Evolutionary conservation across 2,329 filamentous ascomycete species (phyloP), one percentile per base, ranked within the genome.

Genomic region (Cordyceps militaris): DNA sequence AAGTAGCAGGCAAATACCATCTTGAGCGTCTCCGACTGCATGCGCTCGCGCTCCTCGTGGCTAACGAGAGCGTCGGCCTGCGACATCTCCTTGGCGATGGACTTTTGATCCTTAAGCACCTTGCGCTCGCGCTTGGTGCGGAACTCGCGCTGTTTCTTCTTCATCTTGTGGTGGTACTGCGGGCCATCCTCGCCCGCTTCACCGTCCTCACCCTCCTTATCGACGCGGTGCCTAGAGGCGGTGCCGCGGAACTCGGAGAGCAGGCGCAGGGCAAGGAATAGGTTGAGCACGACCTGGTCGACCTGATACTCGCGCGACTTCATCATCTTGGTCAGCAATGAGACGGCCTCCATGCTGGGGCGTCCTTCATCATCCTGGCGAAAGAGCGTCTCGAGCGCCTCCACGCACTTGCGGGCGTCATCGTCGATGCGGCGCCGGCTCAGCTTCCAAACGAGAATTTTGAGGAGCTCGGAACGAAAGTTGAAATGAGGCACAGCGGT

Each of bases 1-100:
- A 99, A 97, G 75, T 99, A 99, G 2, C 86, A 88, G 16, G 89
- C 89, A 69, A 99, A 99, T 11, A 99, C 94, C 59, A 97, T 80
- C 74, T 97, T 99, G 53, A 99, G 76, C 2, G 92, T 97, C 73
- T 99, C 95, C 5, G 91, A 88, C 72, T 99, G 94, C 81, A 96
- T 94, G 65, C 87, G 85, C 67, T 97, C 94, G 53, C 90, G 84
- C 71, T 97, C 91, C 71, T 99, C 93, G 67, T 97, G 89, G 63
- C 86, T 89, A 60, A 97, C 93, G 4, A 89, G 80, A 2, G 94
- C 94, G 70, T 97, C 92, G 1, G 94, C 93, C 66, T 93, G 86
- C 47, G 86, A 86, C 87, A 99, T 91, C 66, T 97, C 93, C 70
- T 96, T 96, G 63, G 95, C 89, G 1, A 97, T 82, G 0, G 82